These are phyloP conservation scores for Globisporangium cylindrosporum DNA, from an alignment of 352 stramenopile genomes.

Conservation along the genomic window DNA sequence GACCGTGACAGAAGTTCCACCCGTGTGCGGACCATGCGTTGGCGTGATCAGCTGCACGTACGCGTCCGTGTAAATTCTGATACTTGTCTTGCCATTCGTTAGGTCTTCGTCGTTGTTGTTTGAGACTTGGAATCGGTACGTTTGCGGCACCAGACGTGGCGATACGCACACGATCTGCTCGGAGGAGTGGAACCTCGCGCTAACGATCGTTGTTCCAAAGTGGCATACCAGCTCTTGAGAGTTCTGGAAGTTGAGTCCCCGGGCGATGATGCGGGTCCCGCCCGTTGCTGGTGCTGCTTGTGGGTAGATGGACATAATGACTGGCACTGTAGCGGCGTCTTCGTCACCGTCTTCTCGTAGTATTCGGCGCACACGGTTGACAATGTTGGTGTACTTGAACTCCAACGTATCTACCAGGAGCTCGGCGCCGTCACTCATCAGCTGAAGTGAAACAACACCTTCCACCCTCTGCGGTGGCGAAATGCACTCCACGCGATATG, in stretches of 20 bases:
- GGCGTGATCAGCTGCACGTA: constrained; percentile 72
- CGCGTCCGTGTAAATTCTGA: constrained; percentile 76
- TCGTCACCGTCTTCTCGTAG: neutral
- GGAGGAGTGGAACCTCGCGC: constrained; percentile 47
- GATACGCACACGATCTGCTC: constrained; percentile 55
- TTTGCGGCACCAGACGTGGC: constrained; percentile 48
- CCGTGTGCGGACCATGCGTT: constrained; percentile 60
- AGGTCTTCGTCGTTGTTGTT: constrained; percentile 70
- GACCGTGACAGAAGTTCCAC: constrained; percentile 82
- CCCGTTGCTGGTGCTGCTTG: constrained; percentile 21
- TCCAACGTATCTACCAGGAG: constrained; percentile 31
- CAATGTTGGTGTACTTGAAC: constrained; percentile 46
- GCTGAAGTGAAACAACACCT: constrained; percentile 36
- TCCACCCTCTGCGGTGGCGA: constrained; percentile 35
- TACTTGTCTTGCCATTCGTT: constrained; percentile 50
- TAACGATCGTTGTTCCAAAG: constrained; percentile 64
- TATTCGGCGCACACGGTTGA: constrained; percentile 6
- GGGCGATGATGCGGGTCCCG: constrained; percentile 71
- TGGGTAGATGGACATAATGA: constrained; percentile 21
- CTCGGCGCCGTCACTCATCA: constrained; percentile 39
- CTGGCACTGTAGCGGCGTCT: constrained; percentile 8
- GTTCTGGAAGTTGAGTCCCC: constrained; percentile 75
- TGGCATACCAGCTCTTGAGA: constrained; percentile 70
- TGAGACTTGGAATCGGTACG: constrained; percentile 73
- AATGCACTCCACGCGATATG: constrained; percentile 26